phyloP scores from a whole-genome alignment of 1,139 yeast species.

The Diutina siamensis region DNA sequence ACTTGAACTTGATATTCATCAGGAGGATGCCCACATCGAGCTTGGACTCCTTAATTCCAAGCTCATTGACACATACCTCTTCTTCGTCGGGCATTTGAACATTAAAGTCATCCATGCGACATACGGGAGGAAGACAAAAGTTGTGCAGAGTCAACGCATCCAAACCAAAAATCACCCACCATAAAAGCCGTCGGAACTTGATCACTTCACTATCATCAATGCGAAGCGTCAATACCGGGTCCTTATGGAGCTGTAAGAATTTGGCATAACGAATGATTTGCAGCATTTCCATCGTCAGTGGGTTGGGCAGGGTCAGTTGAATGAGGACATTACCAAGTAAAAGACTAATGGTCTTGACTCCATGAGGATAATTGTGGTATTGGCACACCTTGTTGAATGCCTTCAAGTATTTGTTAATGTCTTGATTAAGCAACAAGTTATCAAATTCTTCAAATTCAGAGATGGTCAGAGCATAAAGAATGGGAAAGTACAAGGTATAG shows the following conservation, averaged over 20 bases:
- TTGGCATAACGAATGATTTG: conserved; percentile 41
- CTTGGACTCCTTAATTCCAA: conserved; percentile 16
- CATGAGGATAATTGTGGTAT: conserved; percentile 42
- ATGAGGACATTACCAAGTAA: conserved; percentile 40
- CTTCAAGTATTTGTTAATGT: conserved; percentile 34
- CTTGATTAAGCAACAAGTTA: conserved; percentile 34
- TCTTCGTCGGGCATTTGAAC: conserved; percentile 43
- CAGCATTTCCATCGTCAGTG: conserved; percentile 41
- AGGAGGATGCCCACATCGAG: conserved; percentile 30
- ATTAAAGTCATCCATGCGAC: conserved; percentile 43
- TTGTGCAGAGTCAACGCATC: conserved; percentile 50
- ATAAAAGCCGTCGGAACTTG: conserved; percentile 41
- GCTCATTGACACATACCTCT: conserved; percentile 21
- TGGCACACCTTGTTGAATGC: conserved; percentile 39
- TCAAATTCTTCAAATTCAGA: conserved; percentile 46
- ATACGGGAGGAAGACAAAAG: conserved; percentile 45
- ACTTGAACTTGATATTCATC: conserved; percentile 42
- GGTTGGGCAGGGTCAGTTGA: conserved; percentile 46
- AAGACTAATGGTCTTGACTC: conserved; percentile 33
- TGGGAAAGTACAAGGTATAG: conserved; percentile 37
- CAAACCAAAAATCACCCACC: conserved; percentile 58
- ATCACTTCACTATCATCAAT: conserved; percentile 36
- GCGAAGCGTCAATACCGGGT: conserved; percentile 40
- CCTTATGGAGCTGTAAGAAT: conserved; percentile 44
- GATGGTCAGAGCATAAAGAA: conserved; percentile 41